Base-by-base conservation (phyloP, 306 rosid species). In the Corylus heterophylla region DNA sequence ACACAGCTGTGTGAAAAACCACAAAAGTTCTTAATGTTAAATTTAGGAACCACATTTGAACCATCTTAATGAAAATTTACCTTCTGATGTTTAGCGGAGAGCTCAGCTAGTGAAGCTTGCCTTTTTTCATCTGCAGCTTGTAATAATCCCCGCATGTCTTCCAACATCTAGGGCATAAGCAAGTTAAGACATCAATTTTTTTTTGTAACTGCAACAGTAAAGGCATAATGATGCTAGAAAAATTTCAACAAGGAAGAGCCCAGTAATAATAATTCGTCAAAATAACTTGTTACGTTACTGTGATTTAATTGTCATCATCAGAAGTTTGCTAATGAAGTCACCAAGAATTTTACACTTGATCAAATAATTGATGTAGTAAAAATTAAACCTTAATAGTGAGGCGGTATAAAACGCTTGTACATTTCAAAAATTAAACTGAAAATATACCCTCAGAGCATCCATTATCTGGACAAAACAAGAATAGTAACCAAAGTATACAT, bases 11-110 rank as follows among this genome's bases (percentile, higher is more conserved):
- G 64, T 56, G 50, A 62, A 73, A 31, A 69, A 82, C 59, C 59
- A 47, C 54, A 72, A 18, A 20, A 69, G 39, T n/a, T 35, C 31
- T 31, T 12, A 48, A 63, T 49, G 51, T 49, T 66, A 50, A 13
- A 74, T 74, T 20, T 7, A 76, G 78, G 55, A 70, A 29, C 20
- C 51, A 25, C 2, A 58, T 31, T 47, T 64, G 44, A 54, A 71
- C 45, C 63, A 78, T 75, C 45, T 3, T 12, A 54, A 83, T 62
- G 73, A 42, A 74, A 74, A 64, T 73, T 70, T 79, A 93, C 99
- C 96, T 90, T 96, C 80, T 93, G 97, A 79, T 96, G 96, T 85
- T 93, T 96, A 73, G 93, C 90, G 25, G 94, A 90, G 87, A 96
- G 91, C 76, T 96, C 99, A 69, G 94, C 84, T 54, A 96, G 76